Evolutionary conservation across 495 filamentous ascomycete species (phyloP).

Genomic region (Tetracladium setigerum): DNA sequence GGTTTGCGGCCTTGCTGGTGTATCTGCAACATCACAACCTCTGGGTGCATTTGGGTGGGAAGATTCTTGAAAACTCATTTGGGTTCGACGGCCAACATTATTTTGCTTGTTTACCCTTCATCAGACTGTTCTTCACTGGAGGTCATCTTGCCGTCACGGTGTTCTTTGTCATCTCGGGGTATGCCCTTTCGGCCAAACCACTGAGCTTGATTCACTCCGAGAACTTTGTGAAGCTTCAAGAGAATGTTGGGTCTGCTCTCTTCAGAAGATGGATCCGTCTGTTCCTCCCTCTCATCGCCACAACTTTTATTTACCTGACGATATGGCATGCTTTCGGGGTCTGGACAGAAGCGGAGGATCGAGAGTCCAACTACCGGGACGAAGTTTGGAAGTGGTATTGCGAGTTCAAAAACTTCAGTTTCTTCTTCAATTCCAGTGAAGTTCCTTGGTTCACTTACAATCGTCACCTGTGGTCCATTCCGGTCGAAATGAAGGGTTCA

Average conservation of each 20-base stretch:
- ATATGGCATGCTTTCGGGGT: conserved; percentile 42
- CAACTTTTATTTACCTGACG: conserved; percentile 44
- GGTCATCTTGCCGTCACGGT: conserved; percentile 63
- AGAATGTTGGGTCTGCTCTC: conserved; percentile 45
- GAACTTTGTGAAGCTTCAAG: conserved; percentile 27
- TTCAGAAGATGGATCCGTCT: conserved; percentile 57
- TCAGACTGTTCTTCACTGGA: conserved; percentile 49
- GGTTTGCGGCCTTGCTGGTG: conserved; percentile 45
- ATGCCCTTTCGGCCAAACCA: conserved; percentile 57
- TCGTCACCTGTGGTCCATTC: conserved; percentile 63
- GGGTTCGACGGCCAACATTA: conserved; percentile 23
- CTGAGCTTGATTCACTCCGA: conserved; percentile 45
- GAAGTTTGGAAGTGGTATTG: conserved; percentile 48
- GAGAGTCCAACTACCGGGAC: conserved; percentile 29
- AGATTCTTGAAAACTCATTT: conserved; percentile 33
- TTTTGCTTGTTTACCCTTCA: conserved; percentile 51
- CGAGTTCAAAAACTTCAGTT: conserved; percentile 54
- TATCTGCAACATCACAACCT: conserved; percentile 33
- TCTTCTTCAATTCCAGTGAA: conserved; percentile 40
- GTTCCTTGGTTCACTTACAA: conserved; percentile 48
- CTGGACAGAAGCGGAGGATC: conserved; percentile 26
- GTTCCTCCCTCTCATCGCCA: conserved; percentile 52
- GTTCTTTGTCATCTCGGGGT: conserved; percentile 67
- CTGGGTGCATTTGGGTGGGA: conserved; percentile 5
- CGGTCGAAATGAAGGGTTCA: conserved; percentile 58